Base-by-base conservation (phyloP, 1,284 basidiomycete genomes). In the Cutaneotrichosporon sp. region DNA sequence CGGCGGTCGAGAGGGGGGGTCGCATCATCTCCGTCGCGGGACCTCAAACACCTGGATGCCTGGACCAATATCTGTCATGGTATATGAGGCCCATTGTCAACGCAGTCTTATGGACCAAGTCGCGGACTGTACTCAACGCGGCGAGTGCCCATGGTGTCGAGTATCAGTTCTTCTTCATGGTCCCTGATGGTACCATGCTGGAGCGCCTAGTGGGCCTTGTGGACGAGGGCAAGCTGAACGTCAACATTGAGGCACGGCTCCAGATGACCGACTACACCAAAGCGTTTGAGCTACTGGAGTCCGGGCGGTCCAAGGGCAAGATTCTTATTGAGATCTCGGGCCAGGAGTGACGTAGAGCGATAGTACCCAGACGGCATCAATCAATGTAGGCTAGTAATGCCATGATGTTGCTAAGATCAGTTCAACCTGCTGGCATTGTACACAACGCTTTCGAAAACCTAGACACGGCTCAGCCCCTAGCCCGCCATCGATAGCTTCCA, bases 131-230 rank as follows among this genome's bases (percentile, higher is more conserved):
- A 11, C 34, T 35, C 12, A 11, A 17, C 25, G 41, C 32, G 5
- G 49, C 49, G 16, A 26, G 22, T 16, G 46, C 38, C 11, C 12
- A 6, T n/a, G 46, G 39, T 20, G 35, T 59, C 47, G 14, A 19
- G 35, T 61, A 59, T 50, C 27, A 52, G 43, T 61, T 31, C 57
- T 12, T 59, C 41, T 61, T 59, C 45, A 61, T 59, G 57, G 25
- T 29, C 6, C 57, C 60, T 8, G 42, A 55, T 33, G 60, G 57
- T 10, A 17, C 16, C 24, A 55, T n/a, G 52, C 57, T 61, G 11
- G n/a, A 44, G 34, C 3, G 44, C 27, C 52, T 61, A 11, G 31
- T 37, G 2, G 32, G 43, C n/a, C 31, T 42, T 4, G 51, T 61
- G 3, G 50, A 52, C 32, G 39, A 24, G 6, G 52, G 52, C 39